Percentiles rank a stretch among this genome's conserved stretches.
Conservation (phyloP, 2,329 filamentous ascomycete species). For the Diaporthe destruens region DNA sequence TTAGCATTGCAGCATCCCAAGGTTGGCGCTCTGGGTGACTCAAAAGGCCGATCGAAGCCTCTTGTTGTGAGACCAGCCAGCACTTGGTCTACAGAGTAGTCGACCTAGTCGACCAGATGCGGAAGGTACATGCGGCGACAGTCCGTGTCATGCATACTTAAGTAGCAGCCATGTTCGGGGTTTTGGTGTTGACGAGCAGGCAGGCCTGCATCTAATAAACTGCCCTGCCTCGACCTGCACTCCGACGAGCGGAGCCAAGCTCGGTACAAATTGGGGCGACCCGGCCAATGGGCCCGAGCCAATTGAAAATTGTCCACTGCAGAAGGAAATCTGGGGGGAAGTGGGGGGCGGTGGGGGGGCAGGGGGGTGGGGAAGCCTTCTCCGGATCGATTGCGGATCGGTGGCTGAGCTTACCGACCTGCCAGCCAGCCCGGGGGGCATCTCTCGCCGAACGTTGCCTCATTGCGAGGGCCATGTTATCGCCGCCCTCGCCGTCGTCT, state of each 20-base stretch:
- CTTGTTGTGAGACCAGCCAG: slow-evolving; percentile 17
- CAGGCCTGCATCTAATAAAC: too few relatives aligned
- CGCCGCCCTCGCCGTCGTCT: slow-evolving; percentile 20
- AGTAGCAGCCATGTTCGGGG: too few relatives aligned
- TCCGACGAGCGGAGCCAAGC: slow-evolving; percentile 31
- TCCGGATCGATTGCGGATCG: neutral
- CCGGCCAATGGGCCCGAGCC: slow-evolving; percentile 35
- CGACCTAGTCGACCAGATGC: slow-evolving; percentile 7
- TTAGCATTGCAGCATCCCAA: neutral
- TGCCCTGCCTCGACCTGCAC: too few relatives aligned
- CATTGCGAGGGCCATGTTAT: neutral
- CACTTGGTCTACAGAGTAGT: neutral
- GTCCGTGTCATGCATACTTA: too few relatives aligned
- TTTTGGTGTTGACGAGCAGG: too few relatives aligned
- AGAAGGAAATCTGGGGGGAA: slow-evolving; percentile 32
- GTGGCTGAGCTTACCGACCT: neutral
- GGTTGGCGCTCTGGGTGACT: slow-evolving; percentile 13
- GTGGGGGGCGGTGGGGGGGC: slow-evolving; percentile 1
- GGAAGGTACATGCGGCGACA: slow-evolving; percentile 38
- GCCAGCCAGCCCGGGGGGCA: slow-evolving; percentile 11
- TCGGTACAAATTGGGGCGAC: slow-evolving; percentile 27
- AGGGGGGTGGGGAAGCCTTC: too few relatives aligned
- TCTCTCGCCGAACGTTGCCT: slow-evolving; percentile 37
- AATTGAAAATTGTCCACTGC: slow-evolving; percentile 33
- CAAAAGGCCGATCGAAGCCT: neutral